Percentiles rank a stretch among this genome's conserved stretches.
phyloP scores from a whole-genome alignment of 139 green algal species.

The Zygnema cylindricum region DNA sequence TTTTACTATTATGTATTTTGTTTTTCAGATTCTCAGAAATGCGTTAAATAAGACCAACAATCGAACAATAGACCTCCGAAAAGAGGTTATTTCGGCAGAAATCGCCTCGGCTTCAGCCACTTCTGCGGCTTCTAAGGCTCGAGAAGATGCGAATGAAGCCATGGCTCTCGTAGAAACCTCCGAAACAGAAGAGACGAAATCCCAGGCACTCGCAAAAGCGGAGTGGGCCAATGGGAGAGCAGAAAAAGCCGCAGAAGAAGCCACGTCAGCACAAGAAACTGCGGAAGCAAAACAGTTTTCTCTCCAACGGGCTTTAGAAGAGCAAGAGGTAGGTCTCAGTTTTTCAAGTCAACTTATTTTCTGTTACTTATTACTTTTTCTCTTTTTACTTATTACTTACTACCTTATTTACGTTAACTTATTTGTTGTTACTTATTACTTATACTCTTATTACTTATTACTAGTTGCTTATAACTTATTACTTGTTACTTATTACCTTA shows the following conservation, averaged over 20 bases:
- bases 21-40: conserved; percentile 49
- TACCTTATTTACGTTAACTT: too few relatives aligned
- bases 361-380: too few relatives aligned
- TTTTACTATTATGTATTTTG: too few relatives aligned
- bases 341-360: too few relatives aligned
- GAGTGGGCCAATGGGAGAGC: conserved; percentile 35
- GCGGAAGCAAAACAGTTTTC: conserved; percentile 47
- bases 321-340: conserved; percentile 60
- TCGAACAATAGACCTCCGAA: conserved; percentile 37
- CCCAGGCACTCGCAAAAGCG: conserved; percentile 30
- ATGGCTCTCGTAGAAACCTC: conserved; percentile 12
- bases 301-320: conserved; percentile 21
- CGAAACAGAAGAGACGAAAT: conserved; percentile 7
- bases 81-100: conserved; percentile 15
- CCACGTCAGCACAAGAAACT: conserved; percentile 25
- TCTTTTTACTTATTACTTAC: too few relatives aligned
- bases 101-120: conserved; percentile 4
- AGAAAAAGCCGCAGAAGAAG: conserved; percentile 35
- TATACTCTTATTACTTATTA: too few relatives aligned
- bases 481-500: too few relatives aligned
- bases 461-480: too few relatives aligned
- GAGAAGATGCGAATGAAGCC: conserved; percentile 14
- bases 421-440: too few relatives aligned
- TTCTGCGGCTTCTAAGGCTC: conserved; percentile 18
- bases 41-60: conserved; percentile 53